Evolutionary conservation across 192 early-diverging fungal species (phyloP), one percentile per base, ranked within the genome.

Genomic region (Umbelopsis sp.): DNA sequence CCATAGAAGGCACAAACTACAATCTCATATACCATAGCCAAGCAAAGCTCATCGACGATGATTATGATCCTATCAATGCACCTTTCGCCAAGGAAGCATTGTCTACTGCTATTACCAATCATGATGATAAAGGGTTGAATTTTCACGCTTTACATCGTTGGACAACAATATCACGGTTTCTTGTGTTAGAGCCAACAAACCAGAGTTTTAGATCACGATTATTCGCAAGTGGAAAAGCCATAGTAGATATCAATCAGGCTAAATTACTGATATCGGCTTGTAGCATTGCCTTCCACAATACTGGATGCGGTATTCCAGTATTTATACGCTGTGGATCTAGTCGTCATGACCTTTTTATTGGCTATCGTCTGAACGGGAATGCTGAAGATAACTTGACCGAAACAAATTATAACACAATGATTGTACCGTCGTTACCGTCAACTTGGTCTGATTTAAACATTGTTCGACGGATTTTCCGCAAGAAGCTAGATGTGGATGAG

Each of bases 91-190:
- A 15, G 10, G 66, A 48, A 13, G 66, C 66, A 12, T 23, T 68
- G 48, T 12, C 47, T 7, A 47, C 30, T 20, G 4, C 58, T 49
- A 47, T 69, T 2, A 48, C 46, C 2, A 21, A 50, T 11, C 66
- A 47, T 27, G 35, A 22, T 27, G 21, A 12, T 52, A 61, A 49
- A 30, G 35, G 49, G 20, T 58, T 35, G 35, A 69, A 68, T 22
- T 74, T 70, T 48, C 87, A 91, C 44, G 80, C 78, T 46, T 78
- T 92, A 58, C 91, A 92, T 72, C 85, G 88, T n/a, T 91, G 90
- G 90, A 87, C 90, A 5, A 87, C 82, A 11, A 61, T 81, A 41
- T 79, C 75, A 22, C 76, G 75, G 15, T 77, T 92, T n/a, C 73
- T 92, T 10, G 81, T 89, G 50, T 67, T 90, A 13, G 71, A 61